Conservation (phyloP, 306 rosid species). For the Macrotyloma uniflorum region DNA sequence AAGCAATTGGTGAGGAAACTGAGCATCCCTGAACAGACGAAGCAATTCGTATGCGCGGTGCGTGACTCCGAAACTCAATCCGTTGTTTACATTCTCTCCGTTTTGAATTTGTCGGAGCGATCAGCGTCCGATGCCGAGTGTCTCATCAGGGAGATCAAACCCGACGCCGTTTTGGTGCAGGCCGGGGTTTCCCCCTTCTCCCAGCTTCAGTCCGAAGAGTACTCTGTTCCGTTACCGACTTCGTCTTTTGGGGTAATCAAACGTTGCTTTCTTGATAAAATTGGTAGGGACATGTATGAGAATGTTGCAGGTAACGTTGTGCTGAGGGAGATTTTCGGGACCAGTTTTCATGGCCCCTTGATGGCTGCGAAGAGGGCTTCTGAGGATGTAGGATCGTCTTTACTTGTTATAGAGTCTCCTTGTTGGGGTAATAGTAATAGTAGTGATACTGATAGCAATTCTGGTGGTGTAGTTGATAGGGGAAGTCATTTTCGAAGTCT, state of each 20-base stretch:
- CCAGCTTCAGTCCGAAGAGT: conserved; percentile 49
- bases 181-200: conserved; percentile 43
- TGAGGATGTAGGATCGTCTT: conserved; percentile 60
- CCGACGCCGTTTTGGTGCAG: conserved; percentile 79
- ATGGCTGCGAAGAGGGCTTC: conserved; percentile 74
- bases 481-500: conserved; percentile 46
- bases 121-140: conserved; percentile 61
- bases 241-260: conserved; percentile 68
- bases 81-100: conserved; percentile 66
- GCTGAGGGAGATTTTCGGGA: conserved; percentile 71
- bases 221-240: conserved; percentile 53
- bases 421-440: neutral
- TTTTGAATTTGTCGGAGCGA: conserved; percentile 66
- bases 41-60: conserved; percentile 69
- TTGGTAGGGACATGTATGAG: conserved; percentile 68
- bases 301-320: conserved; percentile 60
- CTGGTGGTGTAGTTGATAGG: conserved; percentile 38
- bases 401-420: conserved; percentile 62
- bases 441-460: neutral
- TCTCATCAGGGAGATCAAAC: conserved; percentile 61
- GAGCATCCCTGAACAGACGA: conserved; percentile 57
- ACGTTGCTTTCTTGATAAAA: conserved; percentile 66
- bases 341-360: conserved; percentile 69
- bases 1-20: conserved; percentile 60
- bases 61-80: conserved; percentile 61